Evolutionary conservation across 805 yeast species (phyloP).

Genomic region (Saccharomycopsis fodiens): DNA sequence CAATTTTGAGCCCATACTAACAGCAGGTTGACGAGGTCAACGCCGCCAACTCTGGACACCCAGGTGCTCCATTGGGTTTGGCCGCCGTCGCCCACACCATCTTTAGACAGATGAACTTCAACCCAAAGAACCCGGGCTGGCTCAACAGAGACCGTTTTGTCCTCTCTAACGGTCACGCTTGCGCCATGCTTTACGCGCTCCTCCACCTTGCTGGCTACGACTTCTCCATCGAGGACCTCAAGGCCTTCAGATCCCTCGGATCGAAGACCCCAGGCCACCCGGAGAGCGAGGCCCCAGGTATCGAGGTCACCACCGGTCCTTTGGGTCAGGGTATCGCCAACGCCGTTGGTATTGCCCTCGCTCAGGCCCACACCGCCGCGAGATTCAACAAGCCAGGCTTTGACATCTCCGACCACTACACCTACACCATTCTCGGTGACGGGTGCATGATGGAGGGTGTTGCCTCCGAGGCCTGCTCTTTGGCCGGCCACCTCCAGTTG

Average conservation of each 20-base stretch:
- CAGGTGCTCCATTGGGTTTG: conserved; percentile 98
- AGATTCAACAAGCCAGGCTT: conserved; percentile 84
- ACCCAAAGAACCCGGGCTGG: conserved; percentile 90
- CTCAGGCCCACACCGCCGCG: conserved; percentile 87
- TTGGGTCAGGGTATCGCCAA: conserved; percentile 96
- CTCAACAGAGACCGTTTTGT: conserved; percentile 93
- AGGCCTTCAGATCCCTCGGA: conserved; percentile 80
- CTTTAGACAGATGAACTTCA: conserved; percentile 67
- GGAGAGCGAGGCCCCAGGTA: conserved; percentile 84
- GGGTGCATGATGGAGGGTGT: conserved; percentile 99
- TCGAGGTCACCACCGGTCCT: conserved; percentile 98
- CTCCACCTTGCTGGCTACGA: conserved; percentile 83
- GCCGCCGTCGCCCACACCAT: conserved; percentile 94
- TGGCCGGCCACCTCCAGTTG: conserved; percentile 94
- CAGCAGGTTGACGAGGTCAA: conserved; percentile 76
- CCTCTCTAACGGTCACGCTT: conserved; percentile 93
- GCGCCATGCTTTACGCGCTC: conserved; percentile 80
- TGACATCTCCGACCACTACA: conserved; percentile 64
- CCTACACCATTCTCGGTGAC: conserved; percentile 84
- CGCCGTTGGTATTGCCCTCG: conserved; percentile 95
- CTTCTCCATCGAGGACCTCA: conserved; percentile 74
- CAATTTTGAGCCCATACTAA: too few relatives aligned
- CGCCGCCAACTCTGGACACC: conserved; percentile 94
- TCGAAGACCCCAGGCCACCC: conserved; percentile 98
- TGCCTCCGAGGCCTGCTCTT: conserved; percentile 84